Conservation (phyloP, 148 eudicot species). For the Rhododendron vialii region DNA sequence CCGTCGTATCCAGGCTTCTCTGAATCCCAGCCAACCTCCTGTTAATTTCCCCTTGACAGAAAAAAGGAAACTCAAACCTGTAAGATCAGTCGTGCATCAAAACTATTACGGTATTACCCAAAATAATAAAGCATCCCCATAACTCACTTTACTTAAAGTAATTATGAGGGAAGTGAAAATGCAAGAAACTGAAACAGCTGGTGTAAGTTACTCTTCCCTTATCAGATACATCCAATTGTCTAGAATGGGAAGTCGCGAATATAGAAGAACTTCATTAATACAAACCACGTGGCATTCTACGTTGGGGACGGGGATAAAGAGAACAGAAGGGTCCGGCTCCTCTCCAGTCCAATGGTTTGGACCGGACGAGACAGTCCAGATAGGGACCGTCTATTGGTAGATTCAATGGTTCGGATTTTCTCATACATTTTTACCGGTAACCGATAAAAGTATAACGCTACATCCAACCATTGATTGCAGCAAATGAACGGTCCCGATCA, state of each 20-base stretch:
- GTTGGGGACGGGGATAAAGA: background rate
- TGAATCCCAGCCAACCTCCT: constrained; percentile 95
- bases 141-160: background rate
- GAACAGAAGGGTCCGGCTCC: background rate
- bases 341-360: too few species aligned
- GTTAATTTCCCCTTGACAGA: constrained; percentile 18
- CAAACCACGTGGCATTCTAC: background rate
- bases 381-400: too few species aligned
- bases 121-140: background rate
- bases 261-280: background rate
- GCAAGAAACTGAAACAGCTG: background rate
- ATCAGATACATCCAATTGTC: background rate
- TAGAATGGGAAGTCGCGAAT: background rate
- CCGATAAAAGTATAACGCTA: too few species aligned
- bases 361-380: too few species aligned
- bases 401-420: too few species aligned
- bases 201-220: background rate
- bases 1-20: constrained; percentile 83
- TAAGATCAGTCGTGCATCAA: background rate
- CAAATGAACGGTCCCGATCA: background rate
- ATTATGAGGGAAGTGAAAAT: background rate
- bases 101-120: background rate
- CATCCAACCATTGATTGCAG: background rate
- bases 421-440: too few species aligned
- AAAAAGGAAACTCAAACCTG: background rate